These are phyloP conservation scores for Petunia secreta DNA, from an alignment of 257 asterid species.

Conservation along the genomic window DNA sequence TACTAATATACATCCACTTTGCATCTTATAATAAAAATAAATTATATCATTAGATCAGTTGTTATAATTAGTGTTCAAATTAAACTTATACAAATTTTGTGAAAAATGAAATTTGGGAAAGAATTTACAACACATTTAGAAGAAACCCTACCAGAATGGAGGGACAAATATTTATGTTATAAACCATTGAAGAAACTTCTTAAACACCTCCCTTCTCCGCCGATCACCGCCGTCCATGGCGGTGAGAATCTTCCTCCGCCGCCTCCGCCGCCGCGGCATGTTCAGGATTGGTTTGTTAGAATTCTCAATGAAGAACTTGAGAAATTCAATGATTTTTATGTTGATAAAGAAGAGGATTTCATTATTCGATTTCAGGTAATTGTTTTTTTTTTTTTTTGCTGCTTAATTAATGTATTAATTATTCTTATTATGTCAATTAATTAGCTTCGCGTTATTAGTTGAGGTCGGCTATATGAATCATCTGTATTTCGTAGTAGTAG, in stretches of 20 bases:
- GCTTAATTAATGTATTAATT: neutral
- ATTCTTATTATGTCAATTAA: neutral
- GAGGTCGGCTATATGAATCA: neutral
- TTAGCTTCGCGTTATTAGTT: neutral
- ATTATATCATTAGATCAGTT: neutral
- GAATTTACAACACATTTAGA: constrained; percentile 69
- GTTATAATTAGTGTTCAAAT: neutral
- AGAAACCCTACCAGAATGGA: constrained; percentile 93
- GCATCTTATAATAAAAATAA: neutral
- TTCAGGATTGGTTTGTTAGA: constrained; percentile 73
- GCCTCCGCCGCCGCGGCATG: constrained; percentile 41
- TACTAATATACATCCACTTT: neutral
- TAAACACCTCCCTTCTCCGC: constrained; percentile 49
- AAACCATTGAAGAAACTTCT: constrained; percentile 85
- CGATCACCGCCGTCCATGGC: constrained; percentile 22
- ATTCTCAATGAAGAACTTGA: constrained; percentile 71
- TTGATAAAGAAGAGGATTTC: constrained; percentile 92
- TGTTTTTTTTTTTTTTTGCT: neutral
- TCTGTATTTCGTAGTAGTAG: neutral
- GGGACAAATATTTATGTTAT: constrained; percentile 82
- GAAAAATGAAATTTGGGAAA: constrained; percentile 81
- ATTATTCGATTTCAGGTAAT: constrained; percentile 83
- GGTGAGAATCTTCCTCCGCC: constrained; percentile 30
- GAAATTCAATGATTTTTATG: constrained; percentile 94
- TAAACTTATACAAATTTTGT: too few relatives aligned